Evolutionary conservation across 1,284 basidiomycete genomes (phyloP).

Genomic region (Leccinum proliferum): DNA sequence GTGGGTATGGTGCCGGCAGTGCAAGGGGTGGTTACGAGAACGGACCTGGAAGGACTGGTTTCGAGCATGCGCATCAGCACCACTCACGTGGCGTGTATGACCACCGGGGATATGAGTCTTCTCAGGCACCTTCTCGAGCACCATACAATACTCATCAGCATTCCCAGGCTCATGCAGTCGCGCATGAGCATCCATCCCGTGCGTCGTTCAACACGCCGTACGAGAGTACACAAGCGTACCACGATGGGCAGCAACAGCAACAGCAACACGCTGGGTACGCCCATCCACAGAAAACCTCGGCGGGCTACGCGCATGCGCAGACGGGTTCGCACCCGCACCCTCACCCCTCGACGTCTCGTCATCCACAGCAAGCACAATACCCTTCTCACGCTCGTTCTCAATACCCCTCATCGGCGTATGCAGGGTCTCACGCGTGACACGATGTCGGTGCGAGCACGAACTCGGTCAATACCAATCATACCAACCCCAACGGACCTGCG

Average conservation of each 20-base stretch:
- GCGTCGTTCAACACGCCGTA: constrained; percentile 22
- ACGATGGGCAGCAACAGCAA: constrained; percentile 19
- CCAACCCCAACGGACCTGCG: constrained; percentile 10
- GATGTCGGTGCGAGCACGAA: constrained; percentile 15
- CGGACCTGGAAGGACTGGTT: constrained; percentile 16
- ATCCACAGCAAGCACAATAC: constrained; percentile 29
- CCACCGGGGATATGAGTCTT: constrained; percentile 19
- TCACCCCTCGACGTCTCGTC: constrained; percentile 24
- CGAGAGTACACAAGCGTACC: constrained; percentile 25
- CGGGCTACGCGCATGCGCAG: constrained; percentile 23
- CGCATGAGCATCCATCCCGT: constrained; percentile 20
- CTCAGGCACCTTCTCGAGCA: constrained; percentile 19
- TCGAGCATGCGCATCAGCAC: constrained; percentile 25
- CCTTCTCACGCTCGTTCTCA: constrained; percentile 25
- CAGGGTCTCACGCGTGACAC: constrained; percentile 22
- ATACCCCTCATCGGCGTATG: constrained; percentile 19
- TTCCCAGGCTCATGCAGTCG: constrained; percentile 19
- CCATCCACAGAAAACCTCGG: constrained; percentile 22
- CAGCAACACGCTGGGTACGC: constrained; percentile 16
- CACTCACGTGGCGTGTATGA: constrained; percentile 21
- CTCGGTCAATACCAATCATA: constrained; percentile 8
- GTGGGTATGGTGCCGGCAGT: constrained; percentile 17
- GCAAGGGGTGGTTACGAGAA: constrained; percentile 21
- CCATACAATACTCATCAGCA: constrained; percentile 18
- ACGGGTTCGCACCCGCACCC: constrained; percentile 24